These are phyloP conservation scores for Sphagnum tenellum DNA, from an alignment of 225 moss, liverwort and hornwort species.

Conservation along the genomic window DNA sequence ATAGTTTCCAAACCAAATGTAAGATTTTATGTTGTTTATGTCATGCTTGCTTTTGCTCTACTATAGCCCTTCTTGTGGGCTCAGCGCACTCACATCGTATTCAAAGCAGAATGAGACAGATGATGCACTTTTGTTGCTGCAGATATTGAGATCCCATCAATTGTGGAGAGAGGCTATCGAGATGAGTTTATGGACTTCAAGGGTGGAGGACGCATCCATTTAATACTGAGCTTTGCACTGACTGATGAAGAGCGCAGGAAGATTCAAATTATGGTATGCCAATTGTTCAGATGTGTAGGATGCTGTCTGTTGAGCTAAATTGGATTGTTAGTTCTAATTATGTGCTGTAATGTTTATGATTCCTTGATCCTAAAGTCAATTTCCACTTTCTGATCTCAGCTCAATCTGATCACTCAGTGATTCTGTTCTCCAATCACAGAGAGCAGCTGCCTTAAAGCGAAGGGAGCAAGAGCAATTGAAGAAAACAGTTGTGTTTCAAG, in stretches of 20 bases:
- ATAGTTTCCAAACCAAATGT: no score
- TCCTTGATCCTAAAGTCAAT: neutral
- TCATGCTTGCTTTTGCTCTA: no score
- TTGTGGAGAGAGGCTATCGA: conserved; percentile 58
- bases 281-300: no score
- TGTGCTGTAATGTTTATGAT: no score
- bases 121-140: conserved; percentile 4
- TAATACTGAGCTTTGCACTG: conserved; percentile 55
- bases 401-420: neutral
- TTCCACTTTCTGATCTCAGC: conserved; percentile 5
- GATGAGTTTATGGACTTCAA: conserved; percentile 54
- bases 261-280: conserved; percentile 50
- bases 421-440: conserved; percentile 11
- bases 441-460: conserved; percentile 39
- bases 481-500: conserved; percentile 23
- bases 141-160: conserved; percentile 62
- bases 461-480: conserved; percentile 19
- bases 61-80: no score
- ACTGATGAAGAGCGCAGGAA: conserved; percentile 56
- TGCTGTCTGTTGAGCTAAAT: neutral
- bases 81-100: no score
- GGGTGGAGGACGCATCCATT: conserved; percentile 62
- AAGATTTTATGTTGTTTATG: no score
- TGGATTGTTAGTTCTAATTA: neutral
- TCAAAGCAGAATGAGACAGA: no score